These are phyloP conservation scores for Paecilomyces fulvus DNA, from an alignment of 2,329 filamentous ascomycete species.

Conservation along the genomic window DNA sequence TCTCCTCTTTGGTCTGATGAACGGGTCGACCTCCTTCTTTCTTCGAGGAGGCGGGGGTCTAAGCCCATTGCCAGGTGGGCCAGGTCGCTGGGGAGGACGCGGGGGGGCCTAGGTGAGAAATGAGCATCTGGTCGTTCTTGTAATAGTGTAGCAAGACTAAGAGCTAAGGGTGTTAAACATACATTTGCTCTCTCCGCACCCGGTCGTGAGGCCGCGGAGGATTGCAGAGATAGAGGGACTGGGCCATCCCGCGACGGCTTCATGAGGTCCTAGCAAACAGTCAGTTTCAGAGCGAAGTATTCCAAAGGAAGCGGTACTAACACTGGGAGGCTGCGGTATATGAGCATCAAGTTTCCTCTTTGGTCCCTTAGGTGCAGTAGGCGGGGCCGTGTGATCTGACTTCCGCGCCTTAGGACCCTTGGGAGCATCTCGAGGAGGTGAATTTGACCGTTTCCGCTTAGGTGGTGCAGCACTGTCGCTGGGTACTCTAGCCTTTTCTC, in stretches of 20 bases:
- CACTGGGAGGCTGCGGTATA: conserved; percentile 11
- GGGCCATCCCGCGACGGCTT: conserved; percentile 32
- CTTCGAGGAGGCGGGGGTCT: conserved; percentile 26
- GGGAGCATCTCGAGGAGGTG: conserved; percentile 12
- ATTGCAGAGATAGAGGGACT: conserved; percentile 17
- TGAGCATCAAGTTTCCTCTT: conserved; percentile 13
- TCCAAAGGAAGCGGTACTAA: conserved; percentile 5
- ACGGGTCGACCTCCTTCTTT: conserved; percentile 33
- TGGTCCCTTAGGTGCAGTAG: conserved; percentile 13
- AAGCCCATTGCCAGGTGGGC: conserved; percentile 8
- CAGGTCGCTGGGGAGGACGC: conserved; percentile 6
- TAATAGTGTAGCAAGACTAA: not conserved
- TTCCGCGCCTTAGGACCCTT: conserved; percentile 21
- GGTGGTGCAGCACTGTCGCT: conserved; percentile 6
- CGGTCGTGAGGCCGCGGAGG: conserved; percentile 8
- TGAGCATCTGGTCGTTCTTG: not conserved
- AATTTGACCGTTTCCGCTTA: conserved; percentile 28
- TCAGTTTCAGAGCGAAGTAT: not conserved
- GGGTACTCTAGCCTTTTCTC: conserved; percentile 2
- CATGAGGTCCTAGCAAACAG: conserved; percentile 25
- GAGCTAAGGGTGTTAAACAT: conserved; percentile 4
- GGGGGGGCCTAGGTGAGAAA: conserved; percentile 1
- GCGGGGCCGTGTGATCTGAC: conserved; percentile 13
- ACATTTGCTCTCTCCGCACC: conserved; percentile 12
- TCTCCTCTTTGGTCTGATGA: conserved; percentile 33